phyloP scores from a whole-genome alignment of 148 eudicot species.

The Pharnaceum exiguum region DNA sequence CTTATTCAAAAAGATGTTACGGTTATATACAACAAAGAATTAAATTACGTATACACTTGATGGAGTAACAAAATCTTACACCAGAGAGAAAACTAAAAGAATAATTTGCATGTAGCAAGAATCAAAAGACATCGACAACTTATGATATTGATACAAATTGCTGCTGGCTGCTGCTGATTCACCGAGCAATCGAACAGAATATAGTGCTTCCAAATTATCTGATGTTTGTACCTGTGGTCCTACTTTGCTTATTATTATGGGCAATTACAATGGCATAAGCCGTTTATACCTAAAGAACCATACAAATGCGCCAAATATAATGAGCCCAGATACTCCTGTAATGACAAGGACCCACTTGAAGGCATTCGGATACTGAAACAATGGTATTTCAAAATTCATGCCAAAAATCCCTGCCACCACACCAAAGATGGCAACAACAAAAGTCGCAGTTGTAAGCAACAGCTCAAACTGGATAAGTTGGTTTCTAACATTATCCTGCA shows the following conservation, averaged over 20 bases:
- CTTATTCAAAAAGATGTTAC: too few relatives aligned
- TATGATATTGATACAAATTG: too few relatives aligned
- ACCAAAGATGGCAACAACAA: slow-evolving; percentile 91
- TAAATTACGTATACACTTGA: too few relatives aligned
- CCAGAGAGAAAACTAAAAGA: too few relatives aligned
- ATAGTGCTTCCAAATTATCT: background rate
- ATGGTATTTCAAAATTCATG: slow-evolving; percentile 74
- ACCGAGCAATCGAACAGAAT: background rate
- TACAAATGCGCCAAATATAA: slow-evolving; percentile 66
- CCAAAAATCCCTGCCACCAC: slow-evolving; percentile 95
- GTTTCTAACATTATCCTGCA: slow-evolving; percentile 96
- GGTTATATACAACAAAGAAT: too few relatives aligned
- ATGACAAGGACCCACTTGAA: slow-evolving; percentile 79
- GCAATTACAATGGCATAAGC: slow-evolving; percentile 75
- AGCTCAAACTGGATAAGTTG: slow-evolving; percentile 96
- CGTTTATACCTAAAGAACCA: slow-evolving; percentile 84
- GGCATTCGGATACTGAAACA: slow-evolving; percentile 59
- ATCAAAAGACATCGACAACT: too few relatives aligned
- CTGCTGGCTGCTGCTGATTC: background rate
- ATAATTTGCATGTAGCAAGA: too few relatives aligned
- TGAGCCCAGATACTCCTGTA: slow-evolving; percentile 58
- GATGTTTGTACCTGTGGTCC: too few relatives aligned
- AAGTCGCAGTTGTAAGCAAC: slow-evolving; percentile 86
- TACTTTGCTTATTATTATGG: background rate
- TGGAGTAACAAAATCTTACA: too few relatives aligned